phyloP scores from a whole-genome alignment of 2,329 filamentous ascomycete genomes.

The Colletotrichum sp. region DNA sequence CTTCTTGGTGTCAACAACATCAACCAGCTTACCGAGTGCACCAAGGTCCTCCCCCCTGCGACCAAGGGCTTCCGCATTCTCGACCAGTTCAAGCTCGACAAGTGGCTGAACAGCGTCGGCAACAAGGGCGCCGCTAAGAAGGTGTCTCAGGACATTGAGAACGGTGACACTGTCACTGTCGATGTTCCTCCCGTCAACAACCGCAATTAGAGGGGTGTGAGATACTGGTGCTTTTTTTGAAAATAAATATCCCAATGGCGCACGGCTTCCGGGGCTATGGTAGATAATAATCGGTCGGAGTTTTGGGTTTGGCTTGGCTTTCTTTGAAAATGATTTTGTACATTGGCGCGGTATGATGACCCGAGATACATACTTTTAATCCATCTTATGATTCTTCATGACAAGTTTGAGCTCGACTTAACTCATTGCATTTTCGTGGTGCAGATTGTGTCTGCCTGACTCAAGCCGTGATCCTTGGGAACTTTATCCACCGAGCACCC shows the following conservation, averaged over 20 bases:
- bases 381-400: neutral
- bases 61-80: conserved; percentile 7
- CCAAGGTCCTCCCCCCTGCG: conserved; percentile 50
- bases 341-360: neutral
- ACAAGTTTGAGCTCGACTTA: accelerated
- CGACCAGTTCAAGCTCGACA: conserved; percentile 21
- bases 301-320: neutral
- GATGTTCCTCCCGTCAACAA: conserved; percentile 14
- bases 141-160: conserved; percentile 10
- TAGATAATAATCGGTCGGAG: neutral
- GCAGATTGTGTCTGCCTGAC: neutral
- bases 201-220: neutral
- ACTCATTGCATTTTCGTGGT: neutral
- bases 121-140: conserved; percentile 22
- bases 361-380: neutral
- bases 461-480: neutral
- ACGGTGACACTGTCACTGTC: conserved; percentile 4
- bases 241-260: neutral
- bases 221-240: neutral
- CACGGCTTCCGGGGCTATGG: neutral
- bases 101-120: conserved; percentile 23
- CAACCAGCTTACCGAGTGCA: conserved; percentile 61
- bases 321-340: neutral
- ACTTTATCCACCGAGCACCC: neutral
- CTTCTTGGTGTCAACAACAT: conserved; percentile 64